Conservation (phyloP, 495 filamentous ascomycete species). For the Schizothecium vesticola region DNA sequence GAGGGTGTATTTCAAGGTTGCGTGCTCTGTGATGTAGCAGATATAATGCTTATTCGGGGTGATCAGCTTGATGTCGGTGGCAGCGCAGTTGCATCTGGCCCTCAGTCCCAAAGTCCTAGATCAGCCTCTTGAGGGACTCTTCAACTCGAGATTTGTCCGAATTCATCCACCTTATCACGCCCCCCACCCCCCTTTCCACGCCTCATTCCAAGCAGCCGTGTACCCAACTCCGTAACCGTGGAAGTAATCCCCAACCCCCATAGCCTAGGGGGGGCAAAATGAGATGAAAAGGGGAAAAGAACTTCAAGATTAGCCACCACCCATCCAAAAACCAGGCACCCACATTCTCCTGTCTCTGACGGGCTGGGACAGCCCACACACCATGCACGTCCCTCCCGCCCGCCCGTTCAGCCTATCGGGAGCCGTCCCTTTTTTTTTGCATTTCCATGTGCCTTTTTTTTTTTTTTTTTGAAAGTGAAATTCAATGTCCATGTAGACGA, state of each 20-base stretch:
- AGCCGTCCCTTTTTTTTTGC: neutral
- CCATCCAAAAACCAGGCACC: neutral
- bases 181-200: neutral
- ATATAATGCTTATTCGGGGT: neutral
- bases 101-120: neutral
- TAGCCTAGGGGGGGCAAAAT: neutral
- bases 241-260: neutral
- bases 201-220: neutral
- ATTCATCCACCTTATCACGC: neutral
- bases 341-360: neutral
- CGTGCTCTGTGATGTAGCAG: neutral
- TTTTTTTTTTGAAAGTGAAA: neutral
- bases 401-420: neutral
- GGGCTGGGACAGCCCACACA: neutral
- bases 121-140: neutral
- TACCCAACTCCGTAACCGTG: neutral
- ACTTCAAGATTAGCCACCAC: neutral
- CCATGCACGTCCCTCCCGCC: neutral
- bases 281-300: neutral
- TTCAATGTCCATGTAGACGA: neutral
- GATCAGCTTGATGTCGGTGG: neutral
- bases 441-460: neutral
- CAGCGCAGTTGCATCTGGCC: neutral
- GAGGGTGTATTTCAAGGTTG: neutral
- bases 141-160: neutral